Base-by-base conservation (phyloP, 1,139 yeast genomes). In the Casaregolazyma lundiana region DNA sequence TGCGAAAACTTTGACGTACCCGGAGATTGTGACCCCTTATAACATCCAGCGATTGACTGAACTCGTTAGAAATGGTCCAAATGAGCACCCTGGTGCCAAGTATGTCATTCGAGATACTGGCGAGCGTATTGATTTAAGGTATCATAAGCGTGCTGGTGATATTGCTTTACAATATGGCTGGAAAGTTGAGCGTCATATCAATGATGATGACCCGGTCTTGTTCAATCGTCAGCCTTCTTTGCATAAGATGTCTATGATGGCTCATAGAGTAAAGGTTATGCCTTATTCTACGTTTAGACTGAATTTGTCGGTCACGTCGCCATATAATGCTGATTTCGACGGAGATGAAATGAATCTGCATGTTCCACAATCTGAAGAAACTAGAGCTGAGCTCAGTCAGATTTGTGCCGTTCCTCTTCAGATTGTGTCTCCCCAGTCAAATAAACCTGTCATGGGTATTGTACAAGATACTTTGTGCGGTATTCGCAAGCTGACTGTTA, bases 311-410 rank as follows among this genome's bases (percentile, higher is more conserved):
- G 98, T 92, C 44, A 92, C 98, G 0, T 88, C 97, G 13, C 99
- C 99, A 20, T 94, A 94, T 70, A 94, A 94, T 71, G 99, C 99
- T 43, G 99, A 94, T 84, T 94, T 94, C 76, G 99, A 94, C 73
- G 99, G 99, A 75, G 99, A 94, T 69, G 98, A 94, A 72, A 94
- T 94, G 99, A 94, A 94, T 70, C 84, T 94, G 71, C 99, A 94
- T 65, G 99, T 94, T 56, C 99, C 99, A 4, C 99, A 94, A 67
- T 87, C 96, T 6, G 97, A 90, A 55, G 99, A 94, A 69, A 92
- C 98, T 0, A 78, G 97, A 64, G 96, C 98, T 2, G 99, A 94
- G 68, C 74, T 92, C 55, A 84, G 90, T 35, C 95, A 92, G 65
- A 79, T 92, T 60, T 89, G 97, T 72, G 96, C 97, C 20, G 99